Base-by-base conservation (phyloP, 495 filamentous ascomycete species). In the Podospora australis region DNA sequence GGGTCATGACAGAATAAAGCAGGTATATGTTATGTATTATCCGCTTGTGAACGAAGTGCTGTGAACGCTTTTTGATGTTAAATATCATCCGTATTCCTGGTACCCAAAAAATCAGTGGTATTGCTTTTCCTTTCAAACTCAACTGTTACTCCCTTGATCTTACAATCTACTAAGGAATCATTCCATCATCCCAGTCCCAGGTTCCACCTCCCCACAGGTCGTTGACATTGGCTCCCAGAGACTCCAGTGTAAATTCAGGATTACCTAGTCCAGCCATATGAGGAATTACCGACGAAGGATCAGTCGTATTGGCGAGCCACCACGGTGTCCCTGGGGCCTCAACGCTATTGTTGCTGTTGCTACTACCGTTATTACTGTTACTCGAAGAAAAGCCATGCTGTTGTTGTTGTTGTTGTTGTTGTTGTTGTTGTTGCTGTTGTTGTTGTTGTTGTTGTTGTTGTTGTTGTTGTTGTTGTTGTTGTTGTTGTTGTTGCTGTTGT, bases 141-240 rank as follows among this genome's bases (percentile, higher is more conserved):
- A n/a, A n/a, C n/a, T n/a, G n/a, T n/a, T n/a, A n/a, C n/a, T n/a
- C n/a, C n/a, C n/a, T n/a, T n/a, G n/a, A n/a, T n/a, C n/a, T n/a
- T n/a, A n/a, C n/a, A n/a, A n/a, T n/a, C n/a, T n/a, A n/a, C n/a
- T n/a, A n/a, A n/a, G n/a, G n/a, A n/a, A 50, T 57, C 50, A 46
- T 54, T 6, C n/a, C n/a, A n/a, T 48, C 39, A 10, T 55, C 53
- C 53, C 53, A 55, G 19, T 55, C 53, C 43, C 50, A 55, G 30
- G 32, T 67, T 44, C 57, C 54, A 58, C 2, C 40, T 4, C 57
- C 59, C 64, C 64, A 67, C 0, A 67, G 51, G 45, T 65, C 62
- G 39, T 67, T 65, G 26, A 67, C 43, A 21, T 65, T 62, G 3
- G 57, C 30, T 6, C 62, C 64, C 46, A 67, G 32, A 0, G 46